These are phyloP conservation scores for Agaricus blazei DNA, from an alignment of 768 basidiomycete species.

Conservation along the genomic window DNA sequence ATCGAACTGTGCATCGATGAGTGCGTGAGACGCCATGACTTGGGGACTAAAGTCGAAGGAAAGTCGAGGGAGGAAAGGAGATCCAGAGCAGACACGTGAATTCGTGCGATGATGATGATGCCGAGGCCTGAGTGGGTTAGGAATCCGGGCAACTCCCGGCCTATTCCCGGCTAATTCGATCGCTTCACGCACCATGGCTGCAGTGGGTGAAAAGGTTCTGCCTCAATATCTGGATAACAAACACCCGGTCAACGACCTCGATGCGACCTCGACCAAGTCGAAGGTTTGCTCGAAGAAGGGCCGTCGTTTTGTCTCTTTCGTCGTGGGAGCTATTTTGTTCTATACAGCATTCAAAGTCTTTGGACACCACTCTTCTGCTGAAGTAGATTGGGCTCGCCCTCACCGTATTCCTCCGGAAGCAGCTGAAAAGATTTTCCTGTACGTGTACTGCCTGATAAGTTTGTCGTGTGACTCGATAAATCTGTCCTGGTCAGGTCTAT, in stretches of 20 bases:
- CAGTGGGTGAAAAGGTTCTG: neutral
- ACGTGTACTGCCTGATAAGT: neutral
- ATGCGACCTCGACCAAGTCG: neutral
- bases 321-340: neutral
- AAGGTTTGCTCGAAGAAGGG: neutral
- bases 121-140: neutral
- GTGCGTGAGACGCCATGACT: conserved; percentile 55
- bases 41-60: too few relatives aligned
- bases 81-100: neutral
- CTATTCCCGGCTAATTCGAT: neutral
- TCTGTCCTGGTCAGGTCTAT: conserved; percentile 28
- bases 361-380: neutral
- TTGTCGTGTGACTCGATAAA: neutral
- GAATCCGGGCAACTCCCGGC: neutral
- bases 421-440: conserved; percentile 31
- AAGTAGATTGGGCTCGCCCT: neutral
- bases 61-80: too few relatives aligned
- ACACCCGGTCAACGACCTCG: neutral
- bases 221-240: conserved; percentile 1
- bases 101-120: neutral
- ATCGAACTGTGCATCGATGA: conserved; percentile 84
- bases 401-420: conserved; percentile 3
- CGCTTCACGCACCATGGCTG: neutral
- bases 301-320: neutral
- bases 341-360: neutral